Evolutionary conservation across 1,284 basidiomycete species (phyloP).

Genomic region (Coniferiporia weirii): DNA sequence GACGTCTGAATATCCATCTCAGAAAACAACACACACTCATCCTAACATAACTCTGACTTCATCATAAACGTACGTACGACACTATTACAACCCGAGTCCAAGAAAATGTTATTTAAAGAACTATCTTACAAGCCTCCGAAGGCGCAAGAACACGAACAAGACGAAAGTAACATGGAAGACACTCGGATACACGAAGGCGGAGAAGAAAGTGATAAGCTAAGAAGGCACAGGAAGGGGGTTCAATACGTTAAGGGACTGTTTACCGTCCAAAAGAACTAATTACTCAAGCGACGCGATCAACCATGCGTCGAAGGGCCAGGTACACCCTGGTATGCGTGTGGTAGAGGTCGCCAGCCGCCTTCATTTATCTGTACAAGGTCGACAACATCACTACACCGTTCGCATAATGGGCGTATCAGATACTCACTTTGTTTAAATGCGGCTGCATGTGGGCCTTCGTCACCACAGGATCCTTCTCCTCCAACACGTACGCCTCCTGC

Average conservation of each 20-base stretch:
- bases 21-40: too few relatives aligned
- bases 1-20: too few relatives aligned
- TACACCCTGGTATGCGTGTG: not conserved
- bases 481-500: conserved; percentile 57
- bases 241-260: not conserved
- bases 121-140: not conserved
- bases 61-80: too few relatives aligned
- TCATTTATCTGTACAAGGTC: not conserved
- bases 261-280: not conserved
- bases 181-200: not conserved
- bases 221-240: not conserved
- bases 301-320: not conserved
- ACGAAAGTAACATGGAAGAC: not conserved
- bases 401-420: not conserved
- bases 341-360: not conserved
- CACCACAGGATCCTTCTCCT: conserved; percentile 49
- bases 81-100: too few relatives aligned
- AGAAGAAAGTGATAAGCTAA: not conserved
- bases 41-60: too few relatives aligned
- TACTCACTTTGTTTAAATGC: conserved; percentile 37
- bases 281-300: not conserved
- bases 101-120: not conserved
- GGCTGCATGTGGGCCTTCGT: conserved; percentile 30
- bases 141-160: not conserved
- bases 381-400: too few relatives aligned